Base-by-base conservation (phyloP, 1,284 basidiomycete genomes). In the Pseudozyma thailandica region DNA sequence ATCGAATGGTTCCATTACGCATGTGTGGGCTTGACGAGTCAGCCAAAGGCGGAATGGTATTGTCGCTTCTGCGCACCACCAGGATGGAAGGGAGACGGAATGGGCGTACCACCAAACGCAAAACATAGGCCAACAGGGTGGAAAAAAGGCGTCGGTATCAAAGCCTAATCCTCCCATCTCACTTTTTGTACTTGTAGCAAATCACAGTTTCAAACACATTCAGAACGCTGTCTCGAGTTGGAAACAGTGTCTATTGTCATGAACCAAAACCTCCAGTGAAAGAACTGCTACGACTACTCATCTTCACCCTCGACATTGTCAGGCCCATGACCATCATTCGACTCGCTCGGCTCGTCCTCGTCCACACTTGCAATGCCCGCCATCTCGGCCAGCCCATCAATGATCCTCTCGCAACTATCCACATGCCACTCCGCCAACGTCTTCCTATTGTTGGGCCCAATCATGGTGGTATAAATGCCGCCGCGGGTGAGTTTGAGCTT, bases 1-100 rank as follows among this genome's bases (percentile, higher is more conserved):
- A 63, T 83, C 51, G 85, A 86, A 66, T 86, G 86, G 81, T 82
- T 81, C 43, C 81, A 82, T 54, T 80, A 72, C 43, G 57, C 48
- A 1, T 82, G 81, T 50, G 77, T 81, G 3, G 81, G 80, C 8
- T 54, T 81, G 20, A 51, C 49, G 0, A 45, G 33, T 12, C 65
- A 57, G 16, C 75, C 77, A 1, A 74, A 77, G 26, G 71, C 72
- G 30, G 65, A 74, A 26, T 82, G 81, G 81, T 82, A 51, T 42
- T 82, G 81, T 50, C 86, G 75, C 16, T 78, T 82, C 31, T 82
- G 80, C 42, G 71, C 76, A 0, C 78, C 79, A 2, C 27, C 57
- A 6, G 50, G 51, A 4, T 82, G 69, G 72, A 80, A 75, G 38
- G 79, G 79, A 20, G 39, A 59, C 3, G 78, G 78, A 4, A 65